A percentile compares a stretch with the other conserved stretches of the same genome.
Conservation (phyloP, 495 filamentous ascomycete genomes). For the Xylaria flabelliformis region DNA sequence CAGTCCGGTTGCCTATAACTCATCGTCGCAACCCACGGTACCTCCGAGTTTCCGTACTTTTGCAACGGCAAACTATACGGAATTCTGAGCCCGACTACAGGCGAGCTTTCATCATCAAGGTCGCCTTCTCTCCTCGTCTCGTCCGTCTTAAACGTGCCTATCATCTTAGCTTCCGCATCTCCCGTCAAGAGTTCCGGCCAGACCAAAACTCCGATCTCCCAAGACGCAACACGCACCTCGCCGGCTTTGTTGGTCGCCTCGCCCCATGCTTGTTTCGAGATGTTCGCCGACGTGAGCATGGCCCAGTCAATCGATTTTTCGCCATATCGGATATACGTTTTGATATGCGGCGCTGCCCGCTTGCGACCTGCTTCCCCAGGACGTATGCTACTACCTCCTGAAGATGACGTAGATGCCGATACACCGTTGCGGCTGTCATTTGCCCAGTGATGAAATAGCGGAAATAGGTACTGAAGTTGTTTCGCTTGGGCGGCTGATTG, state of each 20-base stretch:
- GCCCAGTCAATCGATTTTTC: constrained; percentile 80
- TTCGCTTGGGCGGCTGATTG: constrained; percentile 70
- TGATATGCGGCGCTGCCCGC: constrained; percentile 90
- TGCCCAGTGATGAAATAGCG: constrained; percentile 76
- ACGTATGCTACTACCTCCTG: constrained; percentile 4
- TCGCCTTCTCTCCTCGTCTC: constrained; percentile 41
- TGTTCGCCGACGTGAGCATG: constrained; percentile 82
- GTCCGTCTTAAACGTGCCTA: constrained; percentile 71
- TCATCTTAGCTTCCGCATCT: constrained; percentile 62
- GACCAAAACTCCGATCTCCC: constrained; percentile 84
- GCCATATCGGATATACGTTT: constrained; percentile 82
- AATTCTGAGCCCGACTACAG: constrained; percentile 72
- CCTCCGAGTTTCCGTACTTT: constrained; percentile 65
- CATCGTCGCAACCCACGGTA: constrained; percentile 80
- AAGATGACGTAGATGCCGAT: background rate
- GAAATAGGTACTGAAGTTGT: constrained; percentile 76
- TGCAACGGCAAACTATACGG: constrained; percentile 83
- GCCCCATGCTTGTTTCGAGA: constrained; percentile 94
- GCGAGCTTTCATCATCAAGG: constrained; percentile 26
- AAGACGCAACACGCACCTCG: constrained; percentile 76
- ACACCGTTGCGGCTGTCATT: constrained; percentile 52
- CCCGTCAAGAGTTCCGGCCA: constrained; percentile 74
- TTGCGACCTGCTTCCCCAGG: constrained; percentile 60
- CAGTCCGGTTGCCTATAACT: constrained; percentile 70
- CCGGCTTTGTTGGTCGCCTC: constrained; percentile 57